A percentile compares a stretch with the other conserved stretches of the same genome.
These are phyloP conservation scores for Aspergillus melleus DNA, from an alignment of 2,329 filamentous ascomycete genomes.

Conservation along the genomic window DNA sequence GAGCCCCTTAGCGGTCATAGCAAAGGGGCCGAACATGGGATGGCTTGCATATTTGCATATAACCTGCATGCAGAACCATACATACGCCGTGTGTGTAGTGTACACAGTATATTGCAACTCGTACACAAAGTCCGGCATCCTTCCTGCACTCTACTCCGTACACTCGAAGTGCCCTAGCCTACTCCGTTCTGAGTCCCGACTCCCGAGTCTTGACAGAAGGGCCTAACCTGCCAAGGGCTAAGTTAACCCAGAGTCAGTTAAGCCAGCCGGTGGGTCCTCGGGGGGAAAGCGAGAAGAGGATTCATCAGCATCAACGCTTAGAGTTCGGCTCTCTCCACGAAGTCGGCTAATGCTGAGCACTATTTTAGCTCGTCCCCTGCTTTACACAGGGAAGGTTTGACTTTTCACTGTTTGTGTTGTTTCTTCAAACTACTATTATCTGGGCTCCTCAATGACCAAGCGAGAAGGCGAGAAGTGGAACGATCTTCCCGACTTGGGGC, in stretches of 20 bases:
- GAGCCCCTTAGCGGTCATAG: neutral
- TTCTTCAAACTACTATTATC: neutral
- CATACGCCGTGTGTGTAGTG: neutral
- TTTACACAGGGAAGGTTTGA: neutral
- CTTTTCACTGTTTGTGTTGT: neutral
- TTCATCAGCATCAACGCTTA: neutral
- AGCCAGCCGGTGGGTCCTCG: neutral
- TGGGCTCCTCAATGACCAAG: neutral
- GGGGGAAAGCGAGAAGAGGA: neutral
- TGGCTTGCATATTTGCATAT: neutral
- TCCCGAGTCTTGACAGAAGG: neutral
- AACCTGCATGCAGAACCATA: neutral
- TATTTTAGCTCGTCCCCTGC: neutral
- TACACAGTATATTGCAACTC: too few relatives aligned
- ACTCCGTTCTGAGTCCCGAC: too few relatives aligned
- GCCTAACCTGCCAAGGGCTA: neutral
- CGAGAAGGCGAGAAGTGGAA: neutral
- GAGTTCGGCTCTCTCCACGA: slow-evolving; percentile 1
- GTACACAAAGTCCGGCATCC: too few relatives aligned
- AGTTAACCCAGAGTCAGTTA: neutral
- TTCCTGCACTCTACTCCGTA: too few relatives aligned
- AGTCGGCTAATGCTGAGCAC: neutral
- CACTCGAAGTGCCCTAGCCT: too few relatives aligned
- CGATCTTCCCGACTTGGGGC: neutral
- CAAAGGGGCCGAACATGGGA: neutral